Percentiles rank a stretch among this genome's conserved stretches.
Conservation (phyloP, 1,284 basidiomycete genomes). For the Ustilago trichophora region DNA sequence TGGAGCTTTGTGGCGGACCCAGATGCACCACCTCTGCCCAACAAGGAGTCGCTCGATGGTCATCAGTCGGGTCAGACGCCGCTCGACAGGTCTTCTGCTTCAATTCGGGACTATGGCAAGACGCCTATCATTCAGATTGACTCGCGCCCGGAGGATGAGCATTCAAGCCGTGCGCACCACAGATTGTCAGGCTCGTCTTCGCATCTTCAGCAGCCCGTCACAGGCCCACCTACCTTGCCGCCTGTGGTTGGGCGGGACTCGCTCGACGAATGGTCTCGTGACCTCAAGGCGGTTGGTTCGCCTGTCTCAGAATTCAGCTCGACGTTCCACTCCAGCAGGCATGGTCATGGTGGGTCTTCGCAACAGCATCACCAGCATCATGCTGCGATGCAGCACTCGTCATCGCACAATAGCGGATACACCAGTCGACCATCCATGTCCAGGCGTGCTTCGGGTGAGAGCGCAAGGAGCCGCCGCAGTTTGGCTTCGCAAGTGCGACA, state of each 20-base stretch:
- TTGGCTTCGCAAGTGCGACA: conserved; percentile 51
- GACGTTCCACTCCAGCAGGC: conserved; percentile 17
- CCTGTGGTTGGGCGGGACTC: conserved; percentile 50
- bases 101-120: conserved; percentile 21
- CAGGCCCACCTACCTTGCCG: conserved; percentile 48
- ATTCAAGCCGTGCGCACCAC: conserved; percentile 8
- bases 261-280: conserved; percentile 57
- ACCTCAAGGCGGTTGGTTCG: conserved; percentile 49
- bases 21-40: conserved; percentile 49
- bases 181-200: conserved; percentile 1
- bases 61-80: conserved; percentile 6
- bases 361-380: conserved; percentile 11
- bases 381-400: conserved; percentile 18
- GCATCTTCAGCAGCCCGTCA: conserved; percentile 6
- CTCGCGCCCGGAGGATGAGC: conserved; percentile 28
- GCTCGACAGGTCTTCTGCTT: conserved; percentile 16
- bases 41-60: conserved; percentile 47
- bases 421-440: conserved; percentile 32
- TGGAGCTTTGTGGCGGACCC: conserved; percentile 60
- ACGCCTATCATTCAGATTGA: conserved; percentile 51
- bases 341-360: neutral
- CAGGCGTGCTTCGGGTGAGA: conserved; percentile 54
- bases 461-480: conserved; percentile 48
- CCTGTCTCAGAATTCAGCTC: conserved; percentile 29
- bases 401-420: conserved; percentile 8